Evolutionary conservation across 2,329 filamentous ascomycete genomes (phyloP).

Genomic region (Aureobasidium namibiae): DNA sequence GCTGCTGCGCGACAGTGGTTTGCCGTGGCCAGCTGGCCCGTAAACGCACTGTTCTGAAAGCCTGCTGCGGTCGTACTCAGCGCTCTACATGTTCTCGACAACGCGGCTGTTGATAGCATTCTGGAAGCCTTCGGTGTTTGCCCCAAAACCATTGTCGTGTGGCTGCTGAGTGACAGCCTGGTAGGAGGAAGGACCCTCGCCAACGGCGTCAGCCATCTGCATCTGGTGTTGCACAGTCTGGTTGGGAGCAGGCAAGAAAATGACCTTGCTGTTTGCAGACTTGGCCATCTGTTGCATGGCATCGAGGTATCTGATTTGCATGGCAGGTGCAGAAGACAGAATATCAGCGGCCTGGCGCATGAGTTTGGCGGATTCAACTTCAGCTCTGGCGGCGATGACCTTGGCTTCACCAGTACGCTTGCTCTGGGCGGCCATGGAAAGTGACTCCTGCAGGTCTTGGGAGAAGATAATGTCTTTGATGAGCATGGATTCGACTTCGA

Average conservation of each 20-base stretch:
- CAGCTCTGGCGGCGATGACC: constrained; percentile 92
- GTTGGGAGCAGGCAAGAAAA: constrained; percentile 60
- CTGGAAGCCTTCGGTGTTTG: constrained; percentile 54
- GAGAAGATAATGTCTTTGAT: constrained; percentile 99
- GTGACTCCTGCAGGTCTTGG: constrained; percentile 86
- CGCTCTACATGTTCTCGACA: constrained; percentile 70
- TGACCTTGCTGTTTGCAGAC: constrained; percentile 78
- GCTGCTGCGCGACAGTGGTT: no score
- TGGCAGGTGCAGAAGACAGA: constrained; percentile 80
- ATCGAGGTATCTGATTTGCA: constrained; percentile 97
- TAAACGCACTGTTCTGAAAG: no score
- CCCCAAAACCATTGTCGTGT: constrained; percentile 29
- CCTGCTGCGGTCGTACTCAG: not conserved
- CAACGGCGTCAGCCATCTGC: constrained; percentile 41
- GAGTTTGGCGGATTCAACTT: constrained; percentile 91
- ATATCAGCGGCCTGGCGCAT: constrained; percentile 90
- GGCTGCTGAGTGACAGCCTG: constrained; percentile 13
- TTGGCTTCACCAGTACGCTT: constrained; percentile 98
- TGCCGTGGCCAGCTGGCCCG: no score
- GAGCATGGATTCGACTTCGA: constrained; percentile 94
- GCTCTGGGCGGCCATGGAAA: constrained; percentile 96
- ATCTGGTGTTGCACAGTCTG: constrained; percentile 53
- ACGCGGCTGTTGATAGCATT: constrained; percentile 72
- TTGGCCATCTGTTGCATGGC: constrained; percentile 99
- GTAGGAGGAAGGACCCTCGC: constrained; percentile 49